Base-by-base conservation (phyloP, 352 stramenopile species). In the Phytophthora melonis region DNA sequence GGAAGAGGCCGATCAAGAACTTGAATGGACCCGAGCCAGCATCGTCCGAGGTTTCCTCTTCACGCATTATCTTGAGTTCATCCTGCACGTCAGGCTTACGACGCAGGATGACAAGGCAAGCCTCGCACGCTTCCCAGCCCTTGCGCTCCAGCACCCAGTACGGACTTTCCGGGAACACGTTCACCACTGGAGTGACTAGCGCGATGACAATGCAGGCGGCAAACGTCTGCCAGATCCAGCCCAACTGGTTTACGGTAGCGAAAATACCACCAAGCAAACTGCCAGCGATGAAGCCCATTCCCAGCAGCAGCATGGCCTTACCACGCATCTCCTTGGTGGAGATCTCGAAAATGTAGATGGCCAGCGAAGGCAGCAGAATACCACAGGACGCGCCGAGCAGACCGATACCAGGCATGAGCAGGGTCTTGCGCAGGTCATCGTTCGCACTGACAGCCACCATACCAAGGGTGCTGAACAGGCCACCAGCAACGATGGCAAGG, bases 341-440 rank as follows among this genome's bases (percentile, higher is more conserved):
- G 58, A 95, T 95, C 50, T 95, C 88, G 57, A 75, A 95, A 58
- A 92, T 92, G 77, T 95, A 95, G 50, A 92, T 79, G 1, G 84
- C 75, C 21, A 95, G 63, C 13, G 86, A 89, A 6, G 87, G 88
- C n/a, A 93, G 57, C 21, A 95, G 61, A 25, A 95, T 80, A 45
- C 88, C 88, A 34, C 91, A 76, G 0, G 88, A 80, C 19, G 71
- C 74, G 5, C 84, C 83, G n/a, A 95, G 79, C 19, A 91, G 63
- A 55, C 80, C 78, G 30, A 93, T 84, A 34, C 86, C 84, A 56
- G 84, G 81, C 30, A 93, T 66, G 25, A 95, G 65, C 30, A 92
- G 53, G 0, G 66, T 80, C 25, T 71, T 78, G 30, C 82, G 79
- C 11, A 89, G 72, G 9, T 80, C 70, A 47, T 80, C 80, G 52